Percentiles rank a stretch among this genome's conserved stretches.
Evolutionary conservation across 163 green algal species (phyloP).

Genomic region (Chlorella variabilis): DNA sequence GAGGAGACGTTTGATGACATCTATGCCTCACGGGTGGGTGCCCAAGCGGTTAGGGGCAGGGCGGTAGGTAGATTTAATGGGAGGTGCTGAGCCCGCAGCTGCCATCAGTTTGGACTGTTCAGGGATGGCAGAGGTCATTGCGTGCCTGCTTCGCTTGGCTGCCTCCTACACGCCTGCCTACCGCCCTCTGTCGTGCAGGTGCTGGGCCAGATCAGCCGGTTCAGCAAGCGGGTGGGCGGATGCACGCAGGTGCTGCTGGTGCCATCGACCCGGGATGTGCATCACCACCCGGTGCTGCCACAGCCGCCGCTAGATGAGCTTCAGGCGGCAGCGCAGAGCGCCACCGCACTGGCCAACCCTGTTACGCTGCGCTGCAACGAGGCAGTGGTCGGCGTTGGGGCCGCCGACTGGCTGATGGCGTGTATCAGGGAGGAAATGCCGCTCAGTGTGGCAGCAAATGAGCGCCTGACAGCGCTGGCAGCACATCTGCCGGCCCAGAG

Average conservation of each 20-base stretch:
- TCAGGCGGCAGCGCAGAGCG: not conserved
- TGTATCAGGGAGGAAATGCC: slow-evolving; percentile 46
- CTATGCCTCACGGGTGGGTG: slow-evolving; percentile 65
- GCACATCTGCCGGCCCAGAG: slow-evolving; percentile 73
- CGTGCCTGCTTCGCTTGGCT: too few species aligned
- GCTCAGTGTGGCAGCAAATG: slow-evolving; percentile 30
- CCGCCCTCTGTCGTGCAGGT: slow-evolving; percentile 52
- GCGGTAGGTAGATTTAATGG: too few species aligned
- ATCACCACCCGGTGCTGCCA: slow-evolving; percentile 76
- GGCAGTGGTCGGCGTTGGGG: slow-evolving; percentile 56
- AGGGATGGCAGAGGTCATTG: too few species aligned
- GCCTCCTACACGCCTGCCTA: not conserved
- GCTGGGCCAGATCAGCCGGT: slow-evolving; percentile 51
- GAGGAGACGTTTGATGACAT: slow-evolving; percentile 72
- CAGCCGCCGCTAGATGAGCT: slow-evolving; percentile 42
- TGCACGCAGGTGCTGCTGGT: slow-evolving; percentile 68
- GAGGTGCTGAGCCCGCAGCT: too few species aligned
- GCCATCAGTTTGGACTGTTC: too few species aligned
- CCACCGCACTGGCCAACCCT: slow-evolving; percentile 14
- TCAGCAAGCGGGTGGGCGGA: slow-evolving; percentile 34
- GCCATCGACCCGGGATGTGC: slow-evolving; percentile 73
- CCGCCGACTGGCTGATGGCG: slow-evolving; percentile 66
- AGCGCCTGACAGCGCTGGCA: slow-evolving; percentile 68
- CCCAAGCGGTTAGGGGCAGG: too few species aligned
- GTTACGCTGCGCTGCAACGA: slow-evolving; percentile 44